phyloP scores from a whole-genome alignment of 2,329 filamentous ascomycete species.

The Pseudocercospora musae region DNA sequence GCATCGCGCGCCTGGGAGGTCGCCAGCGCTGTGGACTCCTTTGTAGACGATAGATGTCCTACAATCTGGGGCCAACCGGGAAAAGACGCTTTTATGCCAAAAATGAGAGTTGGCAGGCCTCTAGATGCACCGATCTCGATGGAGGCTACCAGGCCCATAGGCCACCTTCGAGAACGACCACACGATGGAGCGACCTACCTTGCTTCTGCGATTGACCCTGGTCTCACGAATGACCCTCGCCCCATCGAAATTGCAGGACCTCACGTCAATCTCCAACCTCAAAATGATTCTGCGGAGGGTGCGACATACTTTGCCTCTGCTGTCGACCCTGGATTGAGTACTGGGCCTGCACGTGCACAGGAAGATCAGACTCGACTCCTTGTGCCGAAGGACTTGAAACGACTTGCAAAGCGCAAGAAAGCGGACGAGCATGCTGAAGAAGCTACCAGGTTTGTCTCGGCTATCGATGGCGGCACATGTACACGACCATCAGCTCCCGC shows the following conservation, averaged over 20 bases:
- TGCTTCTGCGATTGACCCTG: not conserved
- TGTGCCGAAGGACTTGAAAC: not conserved
- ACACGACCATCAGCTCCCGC: not conserved
- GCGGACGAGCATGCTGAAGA: not conserved
- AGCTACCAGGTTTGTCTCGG: not conserved
- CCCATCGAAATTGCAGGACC: not conserved
- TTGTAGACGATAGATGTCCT: conserved; percentile 29
- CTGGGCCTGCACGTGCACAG: not conserved
- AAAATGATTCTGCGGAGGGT: not conserved
- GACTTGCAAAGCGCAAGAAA: not conserved
- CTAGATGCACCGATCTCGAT: not conserved
- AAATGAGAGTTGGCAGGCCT: not conserved
- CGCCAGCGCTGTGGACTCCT: conserved; percentile 20
- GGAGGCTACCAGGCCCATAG: not conserved
- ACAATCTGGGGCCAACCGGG: conserved; percentile 17
- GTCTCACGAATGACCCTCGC: not conserved
- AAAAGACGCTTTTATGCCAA: not conserved
- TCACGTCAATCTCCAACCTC: not conserved
- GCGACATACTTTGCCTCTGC: not conserved
- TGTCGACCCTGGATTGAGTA: not conserved
- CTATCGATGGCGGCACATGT: not conserved
- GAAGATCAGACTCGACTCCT: not conserved
- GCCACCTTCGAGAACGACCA: not conserved
- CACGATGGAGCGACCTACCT: not conserved
- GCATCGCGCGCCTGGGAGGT: conserved; percentile 8